Evolutionary conservation across 1,284 basidiomycete species (phyloP).

Genomic region (Rhodotorula sp.): DNA sequence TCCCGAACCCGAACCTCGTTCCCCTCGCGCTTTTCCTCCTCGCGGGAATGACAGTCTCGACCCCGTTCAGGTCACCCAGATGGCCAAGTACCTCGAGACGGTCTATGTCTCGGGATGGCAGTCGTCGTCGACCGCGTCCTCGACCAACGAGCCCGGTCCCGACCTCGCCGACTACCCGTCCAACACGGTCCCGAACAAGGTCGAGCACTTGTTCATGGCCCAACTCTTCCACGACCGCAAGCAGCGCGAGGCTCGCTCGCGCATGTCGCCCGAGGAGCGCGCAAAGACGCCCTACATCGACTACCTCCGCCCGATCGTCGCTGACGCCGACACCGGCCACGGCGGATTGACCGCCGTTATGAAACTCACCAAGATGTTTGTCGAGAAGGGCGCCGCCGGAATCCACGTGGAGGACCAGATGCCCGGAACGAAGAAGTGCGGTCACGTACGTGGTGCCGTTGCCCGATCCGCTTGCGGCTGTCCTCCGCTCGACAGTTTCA

Average conservation of each 20-base stretch:
- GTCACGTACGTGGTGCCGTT: constrained; percentile 42
- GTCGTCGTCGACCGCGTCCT: constrained; percentile 80
- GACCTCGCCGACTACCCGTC: constrained; percentile 80
- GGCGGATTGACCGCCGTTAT: constrained; percentile 65
- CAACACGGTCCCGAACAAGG: constrained; percentile 64
- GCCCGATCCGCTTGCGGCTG: too few relatives aligned
- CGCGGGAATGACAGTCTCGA: constrained; percentile 67
- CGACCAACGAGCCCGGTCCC: constrained; percentile 93
- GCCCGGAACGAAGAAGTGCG: constrained; percentile 65
- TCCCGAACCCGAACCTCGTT: background rate
- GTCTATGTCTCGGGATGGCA: constrained; percentile 97
- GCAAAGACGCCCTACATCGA: constrained; percentile 50
- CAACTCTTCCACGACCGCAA: constrained; percentile 64
- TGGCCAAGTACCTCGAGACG: constrained; percentile 90
- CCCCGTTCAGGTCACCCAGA: constrained; percentile 89
- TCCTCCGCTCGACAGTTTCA: too few relatives aligned
- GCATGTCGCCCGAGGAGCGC: constrained; percentile 65
- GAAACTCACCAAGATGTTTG: constrained; percentile 75
- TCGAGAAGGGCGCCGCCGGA: constrained; percentile 59
- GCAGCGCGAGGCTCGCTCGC: constrained; percentile 57
- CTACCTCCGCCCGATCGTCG: constrained; percentile 53
- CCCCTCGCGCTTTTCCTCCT: background rate
- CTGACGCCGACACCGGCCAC: constrained; percentile 57
- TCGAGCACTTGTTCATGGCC: constrained; percentile 63
- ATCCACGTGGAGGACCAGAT: constrained; percentile 80